Evolutionary conservation across 2,329 filamentous ascomycete genomes (phyloP).

Genomic region (Cylindrodendrum hubeiense): DNA sequence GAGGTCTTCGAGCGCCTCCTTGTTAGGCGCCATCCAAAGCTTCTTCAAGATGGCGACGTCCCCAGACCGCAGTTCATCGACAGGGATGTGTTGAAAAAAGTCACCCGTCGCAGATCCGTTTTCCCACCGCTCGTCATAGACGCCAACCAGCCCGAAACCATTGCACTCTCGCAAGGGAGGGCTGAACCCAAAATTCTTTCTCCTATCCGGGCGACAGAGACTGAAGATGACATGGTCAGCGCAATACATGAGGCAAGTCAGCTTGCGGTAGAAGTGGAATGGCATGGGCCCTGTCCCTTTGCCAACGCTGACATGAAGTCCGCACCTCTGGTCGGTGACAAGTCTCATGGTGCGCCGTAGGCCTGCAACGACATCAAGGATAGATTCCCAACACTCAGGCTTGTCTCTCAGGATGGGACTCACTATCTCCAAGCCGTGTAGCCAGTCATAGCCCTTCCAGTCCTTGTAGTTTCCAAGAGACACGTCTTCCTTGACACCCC

Average conservation of each 20-base stretch:
- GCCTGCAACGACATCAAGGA: constrained; percentile 29
- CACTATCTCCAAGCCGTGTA: constrained; percentile 28
- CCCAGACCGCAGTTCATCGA: not conserved
- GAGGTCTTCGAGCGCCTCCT: not conserved
- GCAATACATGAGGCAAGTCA: constrained; percentile 27
- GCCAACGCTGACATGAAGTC: constrained; percentile 34
- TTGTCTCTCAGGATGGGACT: constrained; percentile 28
- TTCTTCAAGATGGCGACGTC: constrained; percentile 18
- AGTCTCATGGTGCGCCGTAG: constrained; percentile 31
- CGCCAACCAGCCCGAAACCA: not conserved
- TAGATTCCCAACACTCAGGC: constrained; percentile 28
- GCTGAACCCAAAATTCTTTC: not conserved
- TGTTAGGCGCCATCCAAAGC: constrained; percentile 15
- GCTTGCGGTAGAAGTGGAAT: constrained; percentile 24
- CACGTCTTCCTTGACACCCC: constrained; percentile 21
- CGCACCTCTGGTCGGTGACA: constrained; percentile 13
- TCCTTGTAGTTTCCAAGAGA: not conserved
- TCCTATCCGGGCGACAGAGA: constrained; percentile 18
- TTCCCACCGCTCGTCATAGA: not conserved
- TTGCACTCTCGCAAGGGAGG: not conserved
- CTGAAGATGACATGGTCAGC: constrained; percentile 32
- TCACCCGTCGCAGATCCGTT: constrained; percentile 5
- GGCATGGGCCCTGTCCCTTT: constrained; percentile 25
- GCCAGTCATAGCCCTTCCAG: constrained; percentile 24
- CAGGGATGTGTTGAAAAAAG: constrained; percentile 26